Base-by-base conservation (phyloP, 2,329 filamentous ascomycete species). In the Colletotrichum magnum region DNA sequence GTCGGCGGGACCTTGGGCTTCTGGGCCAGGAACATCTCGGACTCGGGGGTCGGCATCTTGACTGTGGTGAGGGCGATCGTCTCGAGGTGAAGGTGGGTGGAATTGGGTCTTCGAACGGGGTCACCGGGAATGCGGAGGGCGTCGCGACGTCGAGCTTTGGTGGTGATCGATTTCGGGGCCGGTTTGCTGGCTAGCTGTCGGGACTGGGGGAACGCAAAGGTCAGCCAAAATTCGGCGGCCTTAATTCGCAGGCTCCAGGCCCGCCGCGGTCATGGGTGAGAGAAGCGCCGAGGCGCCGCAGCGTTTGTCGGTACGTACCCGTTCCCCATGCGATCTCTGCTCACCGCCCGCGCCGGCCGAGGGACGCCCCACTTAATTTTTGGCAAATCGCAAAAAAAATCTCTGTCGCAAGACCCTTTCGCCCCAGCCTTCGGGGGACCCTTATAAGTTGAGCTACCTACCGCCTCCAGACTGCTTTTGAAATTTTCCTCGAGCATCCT, bases 1-100 rank as follows among this genome's bases (percentile, higher is more conserved):
- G 92, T 94, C 43, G 93, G 92, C 72, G 93, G 87, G 66, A 96
- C 94, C 72, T 87, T 90, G 70, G 94, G 93, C 87, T 96, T 96
- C 84, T 93, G 92, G 74, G 92, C 92, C 82, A 94, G 89, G 86
- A 95, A 96, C 78, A 89, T 87, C 76, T 87, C 90, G 77, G 93
- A 95, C 82, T 96, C 93, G 80, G 93, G 92, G 26, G 92, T 95
- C 75, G 93, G 93, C 91, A 95, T 95, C 74, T 77, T 82, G 75
- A 39, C 64, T 64, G 61, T 70, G 64, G 43, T 54, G 26, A 45
- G 24, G 56, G 28, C 10, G 43, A 12, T 43, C 28, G 32, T 53
- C 47, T 63, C 16, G 45, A 15, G 26, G 51, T 26, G 48, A 24
- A 45, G 28, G n/a, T 41, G 24, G 50, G 36, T 68, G 32, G 48